Percentiles rank a stretch among this genome's conserved stretches.
Conservation (phyloP, 495 filamentous ascomycete species). For the Hypoxylon lienhwacheense region DNA sequence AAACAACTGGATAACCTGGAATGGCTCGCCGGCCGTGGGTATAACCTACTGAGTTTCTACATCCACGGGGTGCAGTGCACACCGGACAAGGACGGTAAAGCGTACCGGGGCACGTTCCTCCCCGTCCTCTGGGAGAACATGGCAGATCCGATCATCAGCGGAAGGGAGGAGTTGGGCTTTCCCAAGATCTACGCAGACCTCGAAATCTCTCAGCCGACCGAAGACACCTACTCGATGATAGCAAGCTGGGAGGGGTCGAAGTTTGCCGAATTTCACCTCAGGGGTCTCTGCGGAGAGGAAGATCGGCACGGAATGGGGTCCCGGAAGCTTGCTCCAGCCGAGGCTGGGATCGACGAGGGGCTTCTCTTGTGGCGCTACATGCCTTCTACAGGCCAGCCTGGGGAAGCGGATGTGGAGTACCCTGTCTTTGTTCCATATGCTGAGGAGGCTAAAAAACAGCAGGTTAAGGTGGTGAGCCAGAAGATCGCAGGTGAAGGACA, state of each 20-base stretch:
- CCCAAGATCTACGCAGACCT: conserved; percentile 14
- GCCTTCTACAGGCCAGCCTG: conserved; percentile 7
- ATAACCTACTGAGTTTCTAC: conserved; percentile 10
- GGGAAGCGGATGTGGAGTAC: conserved; percentile 3
- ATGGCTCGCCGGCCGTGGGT: conserved; percentile 12
- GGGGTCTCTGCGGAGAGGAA: not conserved
- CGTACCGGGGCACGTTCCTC: conserved; percentile 5
- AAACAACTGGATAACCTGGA: conserved; percentile 13
- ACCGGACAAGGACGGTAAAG: not conserved
- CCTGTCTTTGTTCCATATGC: conserved; percentile 9
- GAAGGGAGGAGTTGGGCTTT: conserved; percentile 10
- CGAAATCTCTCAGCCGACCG: conserved; percentile 1
- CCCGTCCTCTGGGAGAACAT: conserved; percentile 16
- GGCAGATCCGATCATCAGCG: conserved; percentile 16
- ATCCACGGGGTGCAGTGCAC: conserved; percentile 12
- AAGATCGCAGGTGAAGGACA: not conserved
- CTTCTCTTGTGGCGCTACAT: conserved; percentile 6
- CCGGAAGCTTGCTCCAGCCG: not conserved
- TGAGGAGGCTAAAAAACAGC: conserved; percentile 6
- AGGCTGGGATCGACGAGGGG: conserved; percentile 10
- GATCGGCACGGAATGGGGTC: conserved; percentile 2
- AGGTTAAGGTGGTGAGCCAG: not conserved
- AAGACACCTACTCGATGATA: not conserved
- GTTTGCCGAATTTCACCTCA: conserved; percentile 2
- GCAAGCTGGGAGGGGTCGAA: conserved; percentile 5